Percentiles rank a stretch among this genome's conserved stretches.
phyloP scores from a whole-genome alignment of 805 yeast species.

The Kluyveromyces wickerhamii region DNA sequence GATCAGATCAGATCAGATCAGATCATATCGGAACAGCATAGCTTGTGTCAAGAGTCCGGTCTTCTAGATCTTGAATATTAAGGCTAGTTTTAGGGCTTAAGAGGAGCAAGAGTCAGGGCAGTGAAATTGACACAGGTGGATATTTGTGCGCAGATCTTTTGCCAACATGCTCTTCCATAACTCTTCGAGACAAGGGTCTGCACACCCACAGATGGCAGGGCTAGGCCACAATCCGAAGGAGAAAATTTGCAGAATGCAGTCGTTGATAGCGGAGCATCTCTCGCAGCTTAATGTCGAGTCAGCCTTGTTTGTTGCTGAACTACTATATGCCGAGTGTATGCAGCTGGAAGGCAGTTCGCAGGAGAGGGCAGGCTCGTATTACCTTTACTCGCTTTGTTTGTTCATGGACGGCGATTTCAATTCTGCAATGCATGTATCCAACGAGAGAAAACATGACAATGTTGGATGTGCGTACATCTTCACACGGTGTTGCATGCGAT shows the following conservation, averaged over 20 bases:
- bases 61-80: too few species aligned
- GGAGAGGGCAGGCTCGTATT: conserved; percentile 48
- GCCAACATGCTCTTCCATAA: not conserved
- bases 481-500: conserved; percentile 46
- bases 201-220: not conserved
- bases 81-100: too few species aligned
- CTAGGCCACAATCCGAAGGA: not conserved
- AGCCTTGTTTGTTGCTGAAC: conserved; percentile 83
- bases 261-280: conserved; percentile 5
- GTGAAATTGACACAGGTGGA: too few species aligned
- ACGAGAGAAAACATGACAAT: conserved; percentile 38
- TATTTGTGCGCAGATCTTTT: too few species aligned
- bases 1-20: too few species aligned
- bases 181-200: not conserved
- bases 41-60: too few species aligned
- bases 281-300: conserved; percentile 34
- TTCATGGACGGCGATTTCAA: conserved; percentile 51
- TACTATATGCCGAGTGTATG: conserved; percentile 53
- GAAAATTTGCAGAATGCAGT: not conserved
- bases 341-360: conserved; percentile 19
- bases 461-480: conserved; percentile 71
- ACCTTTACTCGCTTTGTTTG: conserved; percentile 62
- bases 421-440: conserved; percentile 45
- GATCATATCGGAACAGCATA: too few species aligned
- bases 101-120: too few species aligned